phyloP scores from a whole-genome alignment of 2,329 filamentous ascomycete genomes.

The Aspergillus ibericus region DNA sequence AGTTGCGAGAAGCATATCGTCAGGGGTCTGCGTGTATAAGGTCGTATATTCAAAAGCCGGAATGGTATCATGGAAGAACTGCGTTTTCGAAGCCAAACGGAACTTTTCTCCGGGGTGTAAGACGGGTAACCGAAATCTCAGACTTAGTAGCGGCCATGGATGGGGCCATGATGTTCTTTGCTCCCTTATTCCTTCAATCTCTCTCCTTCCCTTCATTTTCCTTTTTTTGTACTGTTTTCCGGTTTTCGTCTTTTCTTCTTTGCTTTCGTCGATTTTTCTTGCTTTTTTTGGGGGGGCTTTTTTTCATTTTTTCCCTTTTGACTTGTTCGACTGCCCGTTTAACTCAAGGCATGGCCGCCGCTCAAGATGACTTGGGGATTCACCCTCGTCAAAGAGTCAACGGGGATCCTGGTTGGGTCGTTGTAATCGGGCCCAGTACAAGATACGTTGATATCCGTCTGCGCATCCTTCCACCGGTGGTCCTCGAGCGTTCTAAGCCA shows the following conservation, averaged over 20 bases:
- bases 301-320: neutral
- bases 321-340: neutral
- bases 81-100: slow-evolving; percentile 4
- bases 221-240: neutral
- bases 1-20: slow-evolving; percentile 6
- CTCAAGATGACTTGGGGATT: slow-evolving; percentile 44
- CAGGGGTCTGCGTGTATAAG: neutral
- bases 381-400: slow-evolving; percentile 35
- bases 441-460: slow-evolving; percentile 31
- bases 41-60: slow-evolving; percentile 5
- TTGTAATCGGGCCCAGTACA: slow-evolving; percentile 33
- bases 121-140: neutral
- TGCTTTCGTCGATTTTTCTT: neutral
- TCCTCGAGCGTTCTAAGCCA: slow-evolving; percentile 87
- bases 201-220: neutral
- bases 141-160: neutral
- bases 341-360: slow-evolving; percentile 36
- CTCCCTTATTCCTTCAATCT: neutral
- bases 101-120: neutral
- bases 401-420: slow-evolving; percentile 31
- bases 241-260: neutral
- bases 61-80: slow-evolving; percentile 4
- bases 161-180: neutral
- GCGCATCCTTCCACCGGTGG: slow-evolving; percentile 57
- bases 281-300: neutral